A percentile compares a stretch with the other conserved stretches of the same genome.
Conservation (phyloP, 2,329 filamentous ascomycete genomes). For the Diplodia mutila region DNA sequence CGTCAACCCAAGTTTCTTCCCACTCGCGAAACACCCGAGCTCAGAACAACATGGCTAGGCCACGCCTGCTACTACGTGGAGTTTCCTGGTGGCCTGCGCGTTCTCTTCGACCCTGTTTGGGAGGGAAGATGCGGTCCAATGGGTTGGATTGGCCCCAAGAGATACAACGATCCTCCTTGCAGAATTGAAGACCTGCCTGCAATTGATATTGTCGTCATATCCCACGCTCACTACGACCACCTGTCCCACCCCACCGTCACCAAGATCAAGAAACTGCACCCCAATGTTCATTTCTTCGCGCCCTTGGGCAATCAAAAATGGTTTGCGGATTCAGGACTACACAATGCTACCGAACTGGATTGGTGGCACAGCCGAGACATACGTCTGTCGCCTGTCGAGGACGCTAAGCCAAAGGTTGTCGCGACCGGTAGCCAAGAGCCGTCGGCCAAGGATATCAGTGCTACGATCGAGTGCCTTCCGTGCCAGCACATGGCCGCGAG, state of each 20-base stretch:
- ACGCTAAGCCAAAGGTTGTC: constrained; percentile 26
- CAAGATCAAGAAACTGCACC: constrained; percentile 71
- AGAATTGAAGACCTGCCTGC: constrained; percentile 75
- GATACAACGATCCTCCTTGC: constrained; percentile 79
- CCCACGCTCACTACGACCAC: constrained; percentile 93
- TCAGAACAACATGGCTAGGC: constrained; percentile 91
- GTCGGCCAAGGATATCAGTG: constrained; percentile 58
- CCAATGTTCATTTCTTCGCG: constrained; percentile 84
- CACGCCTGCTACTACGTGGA: constrained; percentile 94
- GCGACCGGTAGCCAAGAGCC: constrained; percentile 22
- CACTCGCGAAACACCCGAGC: constrained; percentile 59
- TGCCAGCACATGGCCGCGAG: constrained; percentile 81
- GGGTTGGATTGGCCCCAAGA: constrained; percentile 69
- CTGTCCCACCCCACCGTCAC: constrained; percentile 76
- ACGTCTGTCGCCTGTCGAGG: constrained; percentile 26
- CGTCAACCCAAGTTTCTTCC: constrained; percentile 69
- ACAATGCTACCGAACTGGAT: constrained; percentile 84
- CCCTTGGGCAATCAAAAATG: constrained; percentile 81
- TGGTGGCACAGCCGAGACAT: constrained; percentile 82
- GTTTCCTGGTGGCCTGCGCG: constrained; percentile 81
- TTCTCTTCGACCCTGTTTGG: constrained; percentile 93
- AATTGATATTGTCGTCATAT: constrained; percentile 76
- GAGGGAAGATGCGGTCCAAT: constrained; percentile 84
- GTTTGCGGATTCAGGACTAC: constrained; percentile 73
- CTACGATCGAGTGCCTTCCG: constrained; percentile 76